A percentile compares a stretch with the other conserved stretches of the same genome.
Conservation (phyloP, 1,284 basidiomycete species). For the Afroboletus lepidellus region DNA sequence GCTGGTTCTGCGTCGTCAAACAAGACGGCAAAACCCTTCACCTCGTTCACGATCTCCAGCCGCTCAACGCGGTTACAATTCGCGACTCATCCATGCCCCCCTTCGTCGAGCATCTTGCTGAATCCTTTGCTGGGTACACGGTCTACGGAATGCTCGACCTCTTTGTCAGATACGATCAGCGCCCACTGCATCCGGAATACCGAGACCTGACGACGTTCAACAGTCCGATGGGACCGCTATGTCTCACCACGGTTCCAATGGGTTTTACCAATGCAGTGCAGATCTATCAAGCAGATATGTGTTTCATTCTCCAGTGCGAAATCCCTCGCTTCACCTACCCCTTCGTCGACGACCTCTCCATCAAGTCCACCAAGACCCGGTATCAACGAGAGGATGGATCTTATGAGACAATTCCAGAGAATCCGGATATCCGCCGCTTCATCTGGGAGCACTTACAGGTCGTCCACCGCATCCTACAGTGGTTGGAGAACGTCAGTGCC, state of each 20-base stretch:
- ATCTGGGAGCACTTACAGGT: not conserved
- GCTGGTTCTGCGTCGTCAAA: not conserved
- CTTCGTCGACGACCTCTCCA: not conserved
- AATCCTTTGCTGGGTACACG: not conserved
- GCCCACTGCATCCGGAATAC: not conserved
- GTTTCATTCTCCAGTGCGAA: not conserved
- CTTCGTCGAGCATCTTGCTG: not conserved
- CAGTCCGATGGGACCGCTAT: not conserved
- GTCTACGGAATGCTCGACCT: not conserved
- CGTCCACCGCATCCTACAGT: not conserved
- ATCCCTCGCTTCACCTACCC: not conserved
- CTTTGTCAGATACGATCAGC: not conserved
- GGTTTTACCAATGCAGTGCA: not conserved
- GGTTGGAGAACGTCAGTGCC: not conserved
- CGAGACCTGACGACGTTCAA: not conserved
- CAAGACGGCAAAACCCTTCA: not conserved
- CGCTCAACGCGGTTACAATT: not conserved
- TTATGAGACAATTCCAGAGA: not conserved
- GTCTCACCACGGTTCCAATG: not conserved
- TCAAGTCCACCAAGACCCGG: not conserved
- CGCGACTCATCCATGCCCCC: not conserved
- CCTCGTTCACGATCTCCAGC: not conserved
- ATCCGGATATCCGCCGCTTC: not conserved
- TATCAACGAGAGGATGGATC: not conserved
- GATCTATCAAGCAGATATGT: not conserved